Base-by-base conservation (phyloP, 345 rosid species). In the Leavenworthia alabamica region DNA sequence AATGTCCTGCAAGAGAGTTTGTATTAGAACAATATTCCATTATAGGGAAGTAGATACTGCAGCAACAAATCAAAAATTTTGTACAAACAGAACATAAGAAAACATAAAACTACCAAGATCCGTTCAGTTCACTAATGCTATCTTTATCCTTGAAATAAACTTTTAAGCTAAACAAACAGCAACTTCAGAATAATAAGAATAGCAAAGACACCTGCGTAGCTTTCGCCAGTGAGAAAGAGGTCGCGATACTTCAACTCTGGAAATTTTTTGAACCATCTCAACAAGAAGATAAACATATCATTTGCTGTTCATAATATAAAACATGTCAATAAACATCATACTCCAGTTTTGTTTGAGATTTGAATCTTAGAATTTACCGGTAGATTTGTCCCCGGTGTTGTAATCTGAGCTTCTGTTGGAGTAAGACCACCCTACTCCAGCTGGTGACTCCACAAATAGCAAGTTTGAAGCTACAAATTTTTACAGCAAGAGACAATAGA, bases 401-500 rank as follows among this genome's bases (percentile, higher is more conserved):
- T 83, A 91, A 78, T 88, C 96, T 0, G 90, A 78, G 72, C 77
- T 70, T 27, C 77, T 80, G 66, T 86, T 86, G 5, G 98, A 88
- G 75, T 91, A 91, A 42, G 98, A 88, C 95, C 96, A 88, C 36
- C 92, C 95, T 32, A 88, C 98, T 68, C 96, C 95, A 15, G 85
- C 92, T 31, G 95, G 98, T 57, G 96, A 91, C 73, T 91, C 95
- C 28, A 88, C 84, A 78, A 88, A 91, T 7, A 86, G 81, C 48
- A 91, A 75, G 73, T 91, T 88, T 8, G 96, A 91, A 19, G 79
- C 98, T 86, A 72, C 68, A 68, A 17, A 53, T 31, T 32, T 28
- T 8, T 4, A 32, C 16, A 36, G 44, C 3, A 23, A 49, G 26
- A 23, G 35, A 16, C 41, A 40, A 3, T 1, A 56, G 2, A 33